Conservation (phyloP, 2,329 filamentous ascomycete genomes). For the Colletotrichum sp. region DNA sequence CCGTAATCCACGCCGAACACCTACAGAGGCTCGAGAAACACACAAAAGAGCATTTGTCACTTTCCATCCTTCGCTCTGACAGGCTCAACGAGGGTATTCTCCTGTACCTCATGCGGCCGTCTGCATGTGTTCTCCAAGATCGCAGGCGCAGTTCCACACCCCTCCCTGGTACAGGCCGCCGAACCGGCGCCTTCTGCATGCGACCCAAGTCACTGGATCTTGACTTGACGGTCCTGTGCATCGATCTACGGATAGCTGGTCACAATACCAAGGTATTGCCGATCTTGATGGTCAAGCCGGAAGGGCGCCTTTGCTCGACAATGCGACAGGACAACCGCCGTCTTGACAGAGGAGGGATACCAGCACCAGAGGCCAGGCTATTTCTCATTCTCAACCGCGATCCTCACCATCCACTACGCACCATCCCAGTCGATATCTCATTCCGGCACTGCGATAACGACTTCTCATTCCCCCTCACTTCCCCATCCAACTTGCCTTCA, state of each 20-base stretch:
- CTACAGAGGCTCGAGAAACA: background rate
- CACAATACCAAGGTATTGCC: background rate
- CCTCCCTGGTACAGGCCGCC: background rate
- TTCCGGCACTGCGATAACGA: background rate
- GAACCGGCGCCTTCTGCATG: constrained; percentile 12
- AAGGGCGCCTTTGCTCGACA: background rate
- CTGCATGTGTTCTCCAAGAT: constrained; percentile 7
- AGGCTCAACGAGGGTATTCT: background rate
- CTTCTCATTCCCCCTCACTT: background rate
- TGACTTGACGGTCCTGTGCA: background rate
- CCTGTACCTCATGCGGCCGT: background rate
- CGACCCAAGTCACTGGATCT: constrained; percentile 10
- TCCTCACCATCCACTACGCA: background rate
- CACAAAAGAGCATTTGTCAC: background rate
- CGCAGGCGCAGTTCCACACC: background rate
- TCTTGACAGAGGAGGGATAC: background rate
- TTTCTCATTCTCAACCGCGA: background rate
- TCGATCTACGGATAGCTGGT: background rate
- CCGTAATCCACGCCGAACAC: background rate
- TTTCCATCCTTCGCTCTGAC: background rate
- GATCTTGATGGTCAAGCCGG: background rate
- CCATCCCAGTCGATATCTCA: background rate
- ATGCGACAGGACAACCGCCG: background rate
- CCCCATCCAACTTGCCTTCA: background rate
- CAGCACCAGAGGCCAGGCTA: background rate